Percentiles rank a stretch among this genome's conserved stretches.
Conservation (phyloP, 371 early-diverging fungal genomes). For the Blastocladiella emersonii region DNA sequence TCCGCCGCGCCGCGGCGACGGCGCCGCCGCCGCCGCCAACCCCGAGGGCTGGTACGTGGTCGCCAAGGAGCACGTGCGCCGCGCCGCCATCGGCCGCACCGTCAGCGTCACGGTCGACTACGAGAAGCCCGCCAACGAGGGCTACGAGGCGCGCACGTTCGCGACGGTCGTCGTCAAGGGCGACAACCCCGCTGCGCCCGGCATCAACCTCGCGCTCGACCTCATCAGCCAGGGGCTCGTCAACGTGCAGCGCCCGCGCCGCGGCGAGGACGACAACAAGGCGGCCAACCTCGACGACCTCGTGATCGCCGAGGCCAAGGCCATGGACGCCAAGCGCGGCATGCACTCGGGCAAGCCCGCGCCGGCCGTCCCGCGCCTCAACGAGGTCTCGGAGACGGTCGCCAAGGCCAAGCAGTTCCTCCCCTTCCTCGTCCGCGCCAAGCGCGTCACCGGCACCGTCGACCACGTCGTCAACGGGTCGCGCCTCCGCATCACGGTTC, state of each 20-base stretch:
- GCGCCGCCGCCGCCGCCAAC: too few species aligned
- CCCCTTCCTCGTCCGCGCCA: slow-evolving; percentile 58
- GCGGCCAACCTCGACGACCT: neutral
- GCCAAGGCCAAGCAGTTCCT: slow-evolving; percentile 60
- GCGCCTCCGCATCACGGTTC: slow-evolving; percentile 65
- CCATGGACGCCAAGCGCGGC: neutral
- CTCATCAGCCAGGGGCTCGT: neutral
- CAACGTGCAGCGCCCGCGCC: neutral
- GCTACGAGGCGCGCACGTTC: neutral
- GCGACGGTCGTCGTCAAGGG: neutral
- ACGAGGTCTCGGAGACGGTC: neutral
- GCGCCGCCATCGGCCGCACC: neutral
- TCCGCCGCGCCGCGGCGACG: neutral
- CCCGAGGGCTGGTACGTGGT: neutral
- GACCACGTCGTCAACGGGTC: slow-evolving; percentile 75
- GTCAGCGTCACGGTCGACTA: neutral
- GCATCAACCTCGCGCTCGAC: neutral
- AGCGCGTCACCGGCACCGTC: slow-evolving; percentile 55
- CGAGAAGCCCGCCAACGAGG: neutral
- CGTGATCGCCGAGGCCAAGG: neutral
- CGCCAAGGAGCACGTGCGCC: neutral
- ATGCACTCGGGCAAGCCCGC: neutral
- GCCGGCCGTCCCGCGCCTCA: neutral
- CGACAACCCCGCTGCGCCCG: neutral
- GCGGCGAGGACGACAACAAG: neutral